Conservation (phyloP, 1,284 basidiomycete species). For the Phellinidium pouzarii region DNA sequence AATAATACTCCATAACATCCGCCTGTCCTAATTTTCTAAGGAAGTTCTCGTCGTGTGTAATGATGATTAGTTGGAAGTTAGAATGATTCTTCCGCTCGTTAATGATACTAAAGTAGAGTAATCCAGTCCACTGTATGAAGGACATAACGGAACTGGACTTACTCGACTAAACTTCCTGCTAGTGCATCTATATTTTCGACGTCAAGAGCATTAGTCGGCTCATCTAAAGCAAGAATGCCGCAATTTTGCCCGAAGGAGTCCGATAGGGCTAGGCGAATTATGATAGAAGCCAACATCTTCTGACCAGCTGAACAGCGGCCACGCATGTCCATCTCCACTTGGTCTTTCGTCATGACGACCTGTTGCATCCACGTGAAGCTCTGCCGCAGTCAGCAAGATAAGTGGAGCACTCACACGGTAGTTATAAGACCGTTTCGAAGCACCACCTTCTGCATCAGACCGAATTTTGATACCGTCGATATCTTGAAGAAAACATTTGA, state of each 20-base stretch:
- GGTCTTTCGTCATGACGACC: conserved; percentile 98
- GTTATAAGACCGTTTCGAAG: conserved; percentile 91
- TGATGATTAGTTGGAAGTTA: conserved; percentile 97
- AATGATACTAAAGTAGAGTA: conserved; percentile 64
- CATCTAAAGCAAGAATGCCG: conserved; percentile 95
- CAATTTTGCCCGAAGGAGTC: conserved; percentile 98
- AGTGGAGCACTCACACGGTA: conserved; percentile 66
- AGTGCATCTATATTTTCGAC: conserved; percentile 95
- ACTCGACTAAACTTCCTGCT: conserved; percentile 89
- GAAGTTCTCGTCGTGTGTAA: conserved; percentile 94
- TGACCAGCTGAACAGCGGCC: conserved; percentile 97
- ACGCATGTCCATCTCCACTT: conserved; percentile 99
- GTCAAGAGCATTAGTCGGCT: conserved; percentile 97
- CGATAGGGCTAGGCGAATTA: conserved; percentile 95
- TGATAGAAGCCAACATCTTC: conserved; percentile 98
- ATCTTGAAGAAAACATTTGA: conserved; percentile 44
- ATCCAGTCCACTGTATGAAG: conserved; percentile 3
- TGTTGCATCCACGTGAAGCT: conserved; percentile 31
- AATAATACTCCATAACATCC: conserved; percentile 89
- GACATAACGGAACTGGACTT: conserved; percentile 29
- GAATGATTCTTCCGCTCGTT: conserved; percentile 82
- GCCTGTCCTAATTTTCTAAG: conserved; percentile 76
- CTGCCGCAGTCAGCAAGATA: conserved; percentile 14
- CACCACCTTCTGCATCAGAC: conserved; percentile 86
- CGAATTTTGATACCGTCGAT: conserved; percentile 97